Conservation (phyloP, 1,284 basidiomycete genomes). For the Ustilago nuda region DNA sequence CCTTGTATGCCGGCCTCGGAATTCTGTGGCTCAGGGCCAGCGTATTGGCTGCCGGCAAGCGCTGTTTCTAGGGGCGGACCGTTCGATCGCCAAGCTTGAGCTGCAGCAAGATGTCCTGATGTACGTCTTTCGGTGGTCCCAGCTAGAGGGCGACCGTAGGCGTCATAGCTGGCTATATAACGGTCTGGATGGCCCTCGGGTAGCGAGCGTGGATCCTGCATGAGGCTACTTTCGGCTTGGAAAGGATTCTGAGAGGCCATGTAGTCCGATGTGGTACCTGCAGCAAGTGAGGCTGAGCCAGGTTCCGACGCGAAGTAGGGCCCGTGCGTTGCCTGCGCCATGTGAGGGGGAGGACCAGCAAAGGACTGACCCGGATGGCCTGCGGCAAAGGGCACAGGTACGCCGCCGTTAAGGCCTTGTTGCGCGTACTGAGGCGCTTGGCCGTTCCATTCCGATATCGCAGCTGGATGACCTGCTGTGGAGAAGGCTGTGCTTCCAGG, state of each 20-base stretch:
- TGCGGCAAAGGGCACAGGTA: not conserved
- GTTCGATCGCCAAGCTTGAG: slow-evolving; percentile 25
- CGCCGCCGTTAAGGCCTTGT: slow-evolving; percentile 6
- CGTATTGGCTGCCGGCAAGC: slow-evolving; percentile 44
- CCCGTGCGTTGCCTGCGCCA: slow-evolving; percentile 19
- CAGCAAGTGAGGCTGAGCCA: slow-evolving; percentile 10
- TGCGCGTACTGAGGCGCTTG: slow-evolving; percentile 25
- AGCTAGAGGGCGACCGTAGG: slow-evolving; percentile 13
- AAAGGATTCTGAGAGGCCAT: slow-evolving; percentile 14
- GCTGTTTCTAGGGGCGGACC: slow-evolving; percentile 39
- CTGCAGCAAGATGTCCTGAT: slow-evolving; percentile 18
- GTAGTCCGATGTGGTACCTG: slow-evolving; percentile 8
- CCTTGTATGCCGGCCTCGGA: slow-evolving; percentile 6
- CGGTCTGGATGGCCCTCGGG: slow-evolving; percentile 24
- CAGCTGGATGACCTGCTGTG: slow-evolving; percentile 10
- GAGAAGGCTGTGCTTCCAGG: slow-evolving; percentile 7
- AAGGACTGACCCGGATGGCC: slow-evolving; percentile 10
- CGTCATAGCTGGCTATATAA: slow-evolving; percentile 25
- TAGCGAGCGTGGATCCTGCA: slow-evolving; percentile 6
- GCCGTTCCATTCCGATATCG: slow-evolving; percentile 18
- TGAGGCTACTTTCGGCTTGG: slow-evolving; percentile 5
- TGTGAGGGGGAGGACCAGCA: slow-evolving; percentile 20
- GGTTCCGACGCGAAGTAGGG: slow-evolving; percentile 26
- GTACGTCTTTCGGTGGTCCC: slow-evolving; percentile 16
- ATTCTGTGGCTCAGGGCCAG: slow-evolving; percentile 7